phyloP scores from a whole-genome alignment of 2,329 filamentous ascomycete genomes.

The Orbilia brochopaga region DNA sequence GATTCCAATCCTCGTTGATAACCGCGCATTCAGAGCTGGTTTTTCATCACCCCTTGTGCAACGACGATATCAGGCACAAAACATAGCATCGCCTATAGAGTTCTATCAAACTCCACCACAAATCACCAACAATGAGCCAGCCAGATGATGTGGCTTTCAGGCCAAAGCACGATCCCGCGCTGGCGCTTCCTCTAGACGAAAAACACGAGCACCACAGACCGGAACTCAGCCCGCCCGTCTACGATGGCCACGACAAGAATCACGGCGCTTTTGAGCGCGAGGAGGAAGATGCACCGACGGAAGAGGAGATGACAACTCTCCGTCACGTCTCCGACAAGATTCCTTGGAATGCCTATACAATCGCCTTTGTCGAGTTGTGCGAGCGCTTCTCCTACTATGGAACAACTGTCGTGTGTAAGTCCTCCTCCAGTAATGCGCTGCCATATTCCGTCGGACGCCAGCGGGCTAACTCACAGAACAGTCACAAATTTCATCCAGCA shows the following conservation, averaged over 20 bases:
- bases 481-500: slow-evolving; percentile 70
- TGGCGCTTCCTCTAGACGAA: slow-evolving; percentile 52
- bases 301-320: slow-evolving; percentile 68
- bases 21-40: slow-evolving; percentile 27
- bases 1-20: slow-evolving; percentile 6
- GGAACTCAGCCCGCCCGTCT: slow-evolving; percentile 25
- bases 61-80: no score
- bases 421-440: slow-evolving; percentile 1
- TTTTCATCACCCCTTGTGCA: slow-evolving; percentile 3
- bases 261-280: slow-evolving; percentile 48
- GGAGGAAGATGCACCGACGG: slow-evolving; percentile 63
- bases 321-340: slow-evolving; percentile 70
- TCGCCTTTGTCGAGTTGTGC: slow-evolving; percentile 75
- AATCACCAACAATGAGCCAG: slow-evolving; percentile 38
- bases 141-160: slow-evolving; percentile 52
- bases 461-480: slow-evolving; percentile 51
- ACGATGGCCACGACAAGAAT: slow-evolving; percentile 34
- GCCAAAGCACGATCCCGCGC: slow-evolving; percentile 52
- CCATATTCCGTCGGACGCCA: not conserved
- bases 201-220: slow-evolving; percentile 52
- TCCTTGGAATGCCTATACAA: slow-evolving; percentile 70
- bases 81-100: not conserved
- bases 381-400: slow-evolving; percentile 82
- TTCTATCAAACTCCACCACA: not conserved
- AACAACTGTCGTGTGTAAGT: slow-evolving; percentile 69